Percentiles rank a stretch among this genome's conserved stretches.
phyloP scores from a whole-genome alignment of 208 protist genomes.

The Trypanosoma caninum region DNA sequence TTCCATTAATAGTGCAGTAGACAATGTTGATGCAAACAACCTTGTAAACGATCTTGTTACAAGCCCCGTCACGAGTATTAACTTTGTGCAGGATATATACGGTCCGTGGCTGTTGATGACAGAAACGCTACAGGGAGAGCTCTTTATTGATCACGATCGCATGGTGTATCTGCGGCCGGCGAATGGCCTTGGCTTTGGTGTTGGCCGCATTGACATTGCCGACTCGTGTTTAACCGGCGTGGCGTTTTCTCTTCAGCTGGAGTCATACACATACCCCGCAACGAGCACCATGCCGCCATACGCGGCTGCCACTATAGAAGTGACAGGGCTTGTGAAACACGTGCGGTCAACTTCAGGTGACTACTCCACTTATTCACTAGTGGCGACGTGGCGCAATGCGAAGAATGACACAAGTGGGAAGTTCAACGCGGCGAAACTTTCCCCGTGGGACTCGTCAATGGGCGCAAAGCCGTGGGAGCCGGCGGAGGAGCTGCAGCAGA shows the following conservation, averaged over 20 bases:
- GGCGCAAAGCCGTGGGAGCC: conserved; percentile 48
- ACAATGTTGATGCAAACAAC: conserved; percentile 18
- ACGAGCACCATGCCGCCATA: conserved; percentile 44
- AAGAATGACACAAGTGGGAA: conserved; percentile 40
- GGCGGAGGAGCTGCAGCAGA: conserved; percentile 45
- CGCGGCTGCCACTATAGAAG: conserved; percentile 32
- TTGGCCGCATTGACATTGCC: conserved; percentile 59
- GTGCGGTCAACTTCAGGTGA: conserved; percentile 48
- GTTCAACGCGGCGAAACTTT: conserved; percentile 86
- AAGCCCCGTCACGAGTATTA: conserved; percentile 39
- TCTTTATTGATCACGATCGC: conserved; percentile 83
- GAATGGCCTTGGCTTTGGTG: conserved; percentile 82
- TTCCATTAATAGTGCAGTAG: conserved; percentile 21
- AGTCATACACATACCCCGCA: conserved; percentile 74
- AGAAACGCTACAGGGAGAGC: conserved; percentile 79
- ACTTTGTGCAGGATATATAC: conserved; percentile 67
- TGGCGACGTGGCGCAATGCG: conserved; percentile 52
- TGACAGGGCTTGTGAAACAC: conserved; percentile 68
- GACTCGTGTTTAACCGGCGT: conserved; percentile 41
- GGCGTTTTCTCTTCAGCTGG: conserved; percentile 63
- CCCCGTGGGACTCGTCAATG: conserved; percentile 42
- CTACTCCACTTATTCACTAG: conserved; percentile 76
- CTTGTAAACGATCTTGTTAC: conserved; percentile 58
- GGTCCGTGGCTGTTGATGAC: conserved; percentile 88
- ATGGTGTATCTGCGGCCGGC: conserved; percentile 85